Base-by-base conservation (phyloP, 495 filamentous ascomycete species). In the Penicillium bovifimosum region DNA sequence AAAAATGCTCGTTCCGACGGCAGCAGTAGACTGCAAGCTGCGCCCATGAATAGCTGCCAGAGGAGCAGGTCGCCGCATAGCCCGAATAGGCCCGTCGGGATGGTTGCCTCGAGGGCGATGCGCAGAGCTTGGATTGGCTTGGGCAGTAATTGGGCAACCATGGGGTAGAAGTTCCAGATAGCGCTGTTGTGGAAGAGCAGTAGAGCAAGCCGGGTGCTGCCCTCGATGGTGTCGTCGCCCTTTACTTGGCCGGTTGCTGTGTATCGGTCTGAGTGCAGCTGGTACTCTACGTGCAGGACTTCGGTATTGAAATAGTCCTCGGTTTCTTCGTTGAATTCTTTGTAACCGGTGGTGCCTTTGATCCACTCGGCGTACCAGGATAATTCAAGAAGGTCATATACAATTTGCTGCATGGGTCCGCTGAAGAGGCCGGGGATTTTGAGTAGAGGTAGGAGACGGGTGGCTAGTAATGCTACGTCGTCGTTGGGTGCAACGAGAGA, bases 171-270 rank as follows among this genome's bases (percentile, higher is more conserved):
- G 43, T 60, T 67, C 74, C 74, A 76, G 53, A 75, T 73, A 31
- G 63, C 64, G 32, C 60, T 73, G 58, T 75, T 76, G 62, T 76
- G 74, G 64, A 72, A 76, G 6, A 74, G 52, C 2, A 76, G 64
- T 39, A 68, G 69, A 16, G 72, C 72, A 8, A 75, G 66, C 16
- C 74, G 74, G 24, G 63, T 61, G 52, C 69, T 70, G 43, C 74
- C 74, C 48, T 75, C 72, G 56, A 75, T 73, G 7, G 67, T 66
- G 52, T 68, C 65, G 51, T 76, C 74, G 9, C 81, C 82, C 46
- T 78, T 80, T 9, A 81, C 74, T 13, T 80, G 80, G 36, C 83
- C 83, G 45, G 81, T 82, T 29, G 81, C 68, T 0, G 80, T 84
- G 58, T 84, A 87, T 9, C 74, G 72, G 50, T 75, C 74, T 40